Evolutionary conservation across 345 rosid genomes (phyloP), one percentile per base, ranked within the genome.

Genomic region (Reutealis trisperma): DNA sequence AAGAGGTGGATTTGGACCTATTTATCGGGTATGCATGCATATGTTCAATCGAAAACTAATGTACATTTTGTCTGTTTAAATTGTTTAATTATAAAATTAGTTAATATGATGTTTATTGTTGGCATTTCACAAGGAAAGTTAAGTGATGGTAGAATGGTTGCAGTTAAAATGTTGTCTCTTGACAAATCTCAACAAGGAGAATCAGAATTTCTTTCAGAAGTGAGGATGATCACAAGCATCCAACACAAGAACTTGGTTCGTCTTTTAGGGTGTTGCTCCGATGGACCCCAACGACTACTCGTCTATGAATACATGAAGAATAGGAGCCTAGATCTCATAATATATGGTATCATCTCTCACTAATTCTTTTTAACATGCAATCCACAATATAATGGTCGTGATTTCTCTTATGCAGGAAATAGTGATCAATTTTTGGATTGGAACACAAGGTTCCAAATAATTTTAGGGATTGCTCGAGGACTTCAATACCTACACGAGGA

Each of bases 231-330:
- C 80, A 91, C 95, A 37, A 89, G 93, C 79, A 91, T 89, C 78
- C 93, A 91, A 72, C 95, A 88, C 81, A 91, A 87, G 83, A 91
- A 91, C 77, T 82, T 91, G 52, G 95, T 91, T 73, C 87, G 87
- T 21, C 91, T 91, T 71, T 77, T 91, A 0, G 94, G 94, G 5
- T 88, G 91, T 73, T 91, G 94, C 83, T 78, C 90, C 0, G 89
- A 85, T 71, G 94, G 92, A 9, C 63, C 85, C 34, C 94, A 91
- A 45, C 78, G 94, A 8, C 27, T 91, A 2, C 90, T 91, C 22
- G 93, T 91, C 6, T 91, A 91, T 63, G 95, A 91, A 71, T 89
- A 82, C 79, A 80, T 89, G 89, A 84, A 89, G 83, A 89, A 91
- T 72, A 76, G 85, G 72, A 89, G 93, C 89, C 78, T 89, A 83